phyloP scores from a whole-genome alignment of 2,329 filamentous ascomycete genomes.

The Penicillium verrucosum region DNA sequence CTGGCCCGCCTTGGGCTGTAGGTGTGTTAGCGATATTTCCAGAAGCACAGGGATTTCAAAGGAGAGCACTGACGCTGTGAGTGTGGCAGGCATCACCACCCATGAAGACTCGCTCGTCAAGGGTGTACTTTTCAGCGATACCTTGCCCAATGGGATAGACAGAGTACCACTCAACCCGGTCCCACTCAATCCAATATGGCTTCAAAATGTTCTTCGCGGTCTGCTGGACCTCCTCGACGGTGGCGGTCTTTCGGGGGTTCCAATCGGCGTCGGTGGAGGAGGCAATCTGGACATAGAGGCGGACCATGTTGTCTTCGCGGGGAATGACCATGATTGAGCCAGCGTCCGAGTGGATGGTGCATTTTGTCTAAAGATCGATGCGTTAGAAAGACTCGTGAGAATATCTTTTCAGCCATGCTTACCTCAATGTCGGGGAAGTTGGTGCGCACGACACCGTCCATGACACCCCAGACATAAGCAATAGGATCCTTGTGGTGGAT shows the following conservation, averaged over 20 bases:
- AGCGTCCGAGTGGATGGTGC: conserved; percentile 63
- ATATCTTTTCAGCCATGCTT: conserved; percentile 11
- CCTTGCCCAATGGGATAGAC: conserved; percentile 65
- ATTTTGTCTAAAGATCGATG: conserved; percentile 54
- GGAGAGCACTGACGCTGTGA: conserved; percentile 40
- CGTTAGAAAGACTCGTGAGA: background rate
- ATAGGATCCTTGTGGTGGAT: conserved; percentile 63
- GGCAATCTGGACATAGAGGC: conserved; percentile 56
- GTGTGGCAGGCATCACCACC: conserved; percentile 64
- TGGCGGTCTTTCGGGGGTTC: conserved; percentile 59
- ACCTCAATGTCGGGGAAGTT: conserved; percentile 63
- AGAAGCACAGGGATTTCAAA: background rate
- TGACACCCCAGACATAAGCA: conserved; percentile 63
- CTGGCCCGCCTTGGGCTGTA: conserved; percentile 59
- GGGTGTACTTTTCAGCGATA: conserved; percentile 62
- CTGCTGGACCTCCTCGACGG: conserved; percentile 57
- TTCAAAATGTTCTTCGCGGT: conserved; percentile 57
- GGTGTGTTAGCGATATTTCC: background rate
- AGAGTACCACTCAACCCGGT: conserved; percentile 64
- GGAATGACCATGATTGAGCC: conserved; percentile 64
- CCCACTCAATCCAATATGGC: conserved; percentile 61
- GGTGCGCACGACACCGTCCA: conserved; percentile 63
- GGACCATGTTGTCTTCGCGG: conserved; percentile 50
- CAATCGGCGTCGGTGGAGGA: conserved; percentile 61
- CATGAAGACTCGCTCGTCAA: conserved; percentile 65